phyloP scores from a whole-genome alignment of 371 early-diverging fungal species.

The Mortierella sp. region DNA sequence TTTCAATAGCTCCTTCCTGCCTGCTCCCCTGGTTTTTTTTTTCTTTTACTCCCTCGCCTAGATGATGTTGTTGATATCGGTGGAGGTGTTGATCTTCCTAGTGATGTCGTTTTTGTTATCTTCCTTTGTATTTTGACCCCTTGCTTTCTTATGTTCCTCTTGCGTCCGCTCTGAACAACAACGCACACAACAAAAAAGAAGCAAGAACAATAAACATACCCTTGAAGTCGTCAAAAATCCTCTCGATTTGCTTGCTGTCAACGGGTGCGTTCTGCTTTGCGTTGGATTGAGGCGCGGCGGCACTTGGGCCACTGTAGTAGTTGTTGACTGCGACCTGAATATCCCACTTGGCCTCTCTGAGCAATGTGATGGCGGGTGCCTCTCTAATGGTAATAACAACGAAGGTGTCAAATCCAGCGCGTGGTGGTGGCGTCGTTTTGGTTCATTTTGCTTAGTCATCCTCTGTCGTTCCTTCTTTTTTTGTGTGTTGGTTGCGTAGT shows the following conservation, averaged over 20 bases:
- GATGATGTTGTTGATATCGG: not conserved
- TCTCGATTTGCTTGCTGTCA: slow-evolving; percentile 48
- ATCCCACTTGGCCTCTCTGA: slow-evolving; percentile 75
- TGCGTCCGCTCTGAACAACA: not conserved
- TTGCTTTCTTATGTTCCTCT: not conserved
- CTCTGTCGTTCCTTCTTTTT: not conserved
- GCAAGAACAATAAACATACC: slow-evolving; percentile 56
- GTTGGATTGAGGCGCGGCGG: slow-evolving; percentile 24
- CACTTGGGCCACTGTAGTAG: slow-evolving; percentile 63
- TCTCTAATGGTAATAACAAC: slow-evolving; percentile 59
- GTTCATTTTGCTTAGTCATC: not conserved
- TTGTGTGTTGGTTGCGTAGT: not conserved
- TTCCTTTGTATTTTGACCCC: not conserved
- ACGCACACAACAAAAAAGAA: not conserved
- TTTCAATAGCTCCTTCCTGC: not conserved
- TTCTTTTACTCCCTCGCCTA: not conserved
- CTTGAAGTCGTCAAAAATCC: slow-evolving; percentile 79
- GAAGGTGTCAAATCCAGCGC: not conserved
- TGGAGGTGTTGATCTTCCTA: not conserved
- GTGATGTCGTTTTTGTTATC: not conserved
- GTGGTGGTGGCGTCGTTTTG: not conserved
- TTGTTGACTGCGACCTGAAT: slow-evolving; percentile 75
- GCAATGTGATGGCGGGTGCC: slow-evolving; percentile 62
- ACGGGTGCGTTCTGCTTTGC: slow-evolving; percentile 4
- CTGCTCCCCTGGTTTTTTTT: not conserved